Conservation (phyloP, 164 flowering plant species). For the Vitis riparia region DNA sequence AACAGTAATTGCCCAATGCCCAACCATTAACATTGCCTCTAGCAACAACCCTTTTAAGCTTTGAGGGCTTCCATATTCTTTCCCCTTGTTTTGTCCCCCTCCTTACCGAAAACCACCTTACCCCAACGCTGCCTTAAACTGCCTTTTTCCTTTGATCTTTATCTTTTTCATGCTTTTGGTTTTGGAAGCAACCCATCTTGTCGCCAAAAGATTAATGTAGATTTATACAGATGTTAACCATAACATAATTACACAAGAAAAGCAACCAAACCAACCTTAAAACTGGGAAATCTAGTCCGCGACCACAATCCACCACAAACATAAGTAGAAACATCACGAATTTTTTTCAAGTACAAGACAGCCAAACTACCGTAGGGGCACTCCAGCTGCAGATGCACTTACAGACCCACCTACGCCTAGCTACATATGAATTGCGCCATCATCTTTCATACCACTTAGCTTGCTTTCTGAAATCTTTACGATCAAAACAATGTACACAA, state of each 20-base stretch:
- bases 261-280: no score
- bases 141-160: no score
- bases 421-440: conserved; percentile 10
- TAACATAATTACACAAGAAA: not conserved
- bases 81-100: no score
- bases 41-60: no score
- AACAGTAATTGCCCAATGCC: no score
- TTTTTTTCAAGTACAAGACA: conserved; percentile 1
- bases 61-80: no score
- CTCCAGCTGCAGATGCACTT: not conserved
- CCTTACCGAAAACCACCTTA: no score
- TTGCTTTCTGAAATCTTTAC: conserved; percentile 7
- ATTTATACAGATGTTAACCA: not conserved
- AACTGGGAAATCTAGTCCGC: not conserved
- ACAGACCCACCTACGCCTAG: conserved; percentile 9
- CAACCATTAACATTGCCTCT: no score
- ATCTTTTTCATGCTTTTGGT: no score
- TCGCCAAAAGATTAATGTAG: no score
- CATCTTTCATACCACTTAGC: conserved; percentile 3
- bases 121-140: no score
- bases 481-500: conserved; percentile 36
- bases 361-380: conserved; percentile 9
- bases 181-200: no score
- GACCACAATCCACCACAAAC: not conserved
- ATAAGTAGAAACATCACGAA: conserved; percentile 2